Evolutionary conservation across 257 asterid species (phyloP).

Genomic region (Voacanga thouarsii): DNA sequence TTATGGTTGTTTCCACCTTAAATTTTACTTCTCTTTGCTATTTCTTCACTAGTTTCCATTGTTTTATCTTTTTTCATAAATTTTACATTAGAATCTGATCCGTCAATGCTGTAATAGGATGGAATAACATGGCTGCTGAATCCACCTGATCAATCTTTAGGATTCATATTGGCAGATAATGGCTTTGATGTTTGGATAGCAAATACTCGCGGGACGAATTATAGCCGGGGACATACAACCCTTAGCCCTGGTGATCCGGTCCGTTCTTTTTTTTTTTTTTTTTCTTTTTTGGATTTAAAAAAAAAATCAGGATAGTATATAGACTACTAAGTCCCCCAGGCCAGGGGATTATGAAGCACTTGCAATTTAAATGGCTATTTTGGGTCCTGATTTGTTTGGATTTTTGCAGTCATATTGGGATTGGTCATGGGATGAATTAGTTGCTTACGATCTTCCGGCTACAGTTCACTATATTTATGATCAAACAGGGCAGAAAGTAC

Average conservation of each 20-base stretch:
- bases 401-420: slow-evolving; percentile 55
- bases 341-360: neutral
- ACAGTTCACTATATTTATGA: slow-evolving; percentile 40
- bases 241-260: slow-evolving; percentile 54
- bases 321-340: neutral
- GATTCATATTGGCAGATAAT: slow-evolving; percentile 56
- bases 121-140: slow-evolving; percentile 56
- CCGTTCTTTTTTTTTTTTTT: neutral
- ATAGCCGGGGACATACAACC: slow-evolving; percentile 57
- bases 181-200: slow-evolving; percentile 75
- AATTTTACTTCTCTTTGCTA: neutral
- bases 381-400: neutral
- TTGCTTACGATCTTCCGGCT: slow-evolving; percentile 59
- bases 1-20: slow-evolving; percentile 34
- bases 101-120: slow-evolving; percentile 32
- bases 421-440: slow-evolving; percentile 92
- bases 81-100: neutral
- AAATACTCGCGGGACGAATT: slow-evolving; percentile 61
- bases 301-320: no score
- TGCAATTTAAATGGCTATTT: no score
- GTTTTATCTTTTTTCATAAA: neutral
- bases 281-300: neutral
- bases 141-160: slow-evolving; percentile 55
- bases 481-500: slow-evolving; percentile 61
- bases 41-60: neutral